Evolutionary conservation across 768 basidiomycete genomes (phyloP), one percentile per base, ranked within the genome.

Genomic region (Boletus bicolor): DNA sequence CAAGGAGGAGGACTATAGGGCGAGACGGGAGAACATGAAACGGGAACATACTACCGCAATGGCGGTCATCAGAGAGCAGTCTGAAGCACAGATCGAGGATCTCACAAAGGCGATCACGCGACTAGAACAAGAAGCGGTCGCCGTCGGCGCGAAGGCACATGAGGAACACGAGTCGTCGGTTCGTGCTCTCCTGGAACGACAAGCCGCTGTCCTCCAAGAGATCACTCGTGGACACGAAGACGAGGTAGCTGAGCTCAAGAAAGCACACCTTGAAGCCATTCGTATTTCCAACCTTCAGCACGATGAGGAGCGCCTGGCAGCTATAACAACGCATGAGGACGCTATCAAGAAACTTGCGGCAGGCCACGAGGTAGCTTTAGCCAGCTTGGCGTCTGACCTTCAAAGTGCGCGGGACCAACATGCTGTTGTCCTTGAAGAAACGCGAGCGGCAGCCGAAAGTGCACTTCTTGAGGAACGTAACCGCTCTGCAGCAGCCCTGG

Each of bases 1-100:
- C 44, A 85, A 82, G 66, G 82, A 81, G 39, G 84, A 84, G 26
- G 86, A 87, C 49, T 81, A 87, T 57, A 70, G 77, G 30, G 54
- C 67, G 17, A 60, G 68, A 39, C 62, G 75, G 19, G 69, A 70
- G 52, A 61, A 61, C 41, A 64, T 70, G 57, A 70, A 73, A 43
- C 56, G 59, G 24, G 74, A 79, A 51, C 76, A 79, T 44, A 44
- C 69, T 5, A 67, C 67, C 21, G 62, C 68, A 19, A 47, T 73
- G 49, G 71, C 69, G 5, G 51, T 68, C 36, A 49, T 67, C 48
- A 71, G 60, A 47, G 66, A 71, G 48, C 68, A 73, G 59, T 73
- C 68, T 42, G 69, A 73, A 52, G 70, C 78, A 7, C 81, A 83
- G 62, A 70, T 84, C 45, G 84, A 87, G 62, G 80, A 81, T 41